Percentiles rank a stretch among this genome's conserved stretches.
Conservation (phyloP, 805 yeast genomes). For the Kodamaea leandrae region DNA sequence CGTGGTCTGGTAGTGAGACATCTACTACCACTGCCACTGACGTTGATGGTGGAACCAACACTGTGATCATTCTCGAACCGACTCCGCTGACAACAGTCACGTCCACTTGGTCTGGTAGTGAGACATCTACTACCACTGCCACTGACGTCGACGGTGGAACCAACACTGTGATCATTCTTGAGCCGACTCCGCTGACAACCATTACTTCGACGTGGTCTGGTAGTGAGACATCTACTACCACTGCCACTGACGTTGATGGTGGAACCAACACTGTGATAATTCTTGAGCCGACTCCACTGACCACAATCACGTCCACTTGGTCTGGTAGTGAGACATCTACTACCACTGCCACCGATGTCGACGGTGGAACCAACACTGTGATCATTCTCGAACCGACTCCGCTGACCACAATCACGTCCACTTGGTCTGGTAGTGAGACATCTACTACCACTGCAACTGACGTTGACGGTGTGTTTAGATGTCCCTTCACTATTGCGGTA, state of each 20-base stretch:
- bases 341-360: conserved; percentile 12
- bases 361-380: conserved; percentile 15
- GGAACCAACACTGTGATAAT: conserved; percentile 24
- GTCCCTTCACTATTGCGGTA: too few relatives aligned
- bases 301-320: conserved; percentile 13
- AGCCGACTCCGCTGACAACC: conserved; percentile 13
- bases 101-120: conserved; percentile 13
- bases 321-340: conserved; percentile 13
- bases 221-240: conserved; percentile 7
- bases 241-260: conserved; percentile 6
- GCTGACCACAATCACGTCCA: too few relatives aligned
- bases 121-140: conserved; percentile 10
- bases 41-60: conserved; percentile 11
- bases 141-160: conserved; percentile 11
- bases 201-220: conserved; percentile 13
- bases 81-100: conserved; percentile 4
- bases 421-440: too few relatives aligned
- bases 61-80: conserved; percentile 15
- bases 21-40: conserved; percentile 6
- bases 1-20: conserved; percentile 7
- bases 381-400: too few relatives aligned
- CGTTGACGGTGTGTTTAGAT: too few relatives aligned
- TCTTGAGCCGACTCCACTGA: conserved; percentile 18
- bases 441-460: too few relatives aligned
- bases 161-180: conserved; percentile 14